Conservation (phyloP, 345 rosid genomes). For the Cochlearia excelsa region DNA sequence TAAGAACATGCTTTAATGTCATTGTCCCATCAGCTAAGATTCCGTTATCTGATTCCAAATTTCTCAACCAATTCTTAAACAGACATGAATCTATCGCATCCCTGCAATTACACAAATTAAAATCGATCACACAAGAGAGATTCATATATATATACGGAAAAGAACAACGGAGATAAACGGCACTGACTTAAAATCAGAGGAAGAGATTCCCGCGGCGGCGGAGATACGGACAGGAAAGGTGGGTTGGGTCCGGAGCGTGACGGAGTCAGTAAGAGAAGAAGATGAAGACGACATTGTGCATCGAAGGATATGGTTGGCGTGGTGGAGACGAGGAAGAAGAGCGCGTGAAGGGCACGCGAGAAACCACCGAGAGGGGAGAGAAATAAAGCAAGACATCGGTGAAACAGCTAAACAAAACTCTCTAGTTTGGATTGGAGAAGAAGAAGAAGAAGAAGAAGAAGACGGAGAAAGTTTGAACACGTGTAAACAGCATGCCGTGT, state of each 20-base stretch:
- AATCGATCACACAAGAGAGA: background rate
- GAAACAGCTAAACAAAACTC: too few species aligned
- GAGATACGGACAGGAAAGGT: conserved; percentile 52
- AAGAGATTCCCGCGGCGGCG: conserved; percentile 64
- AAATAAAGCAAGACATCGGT: conserved; percentile 16
- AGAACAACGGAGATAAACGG: background rate
- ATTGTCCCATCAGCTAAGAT: conserved; percentile 58
- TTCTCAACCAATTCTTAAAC: conserved; percentile 78
- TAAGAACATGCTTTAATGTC: conserved; percentile 58
- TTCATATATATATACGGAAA: background rate
- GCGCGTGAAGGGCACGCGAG: conserved; percentile 33
- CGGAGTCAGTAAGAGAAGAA: conserved; percentile 41
- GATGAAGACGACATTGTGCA: conserved; percentile 49
- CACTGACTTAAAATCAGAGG: conserved; percentile 61
- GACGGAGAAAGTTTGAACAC: too few species aligned
- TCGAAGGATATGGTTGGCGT: conserved; percentile 4
- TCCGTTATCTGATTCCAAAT: conserved; percentile 70
- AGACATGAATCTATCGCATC: conserved; percentile 66
- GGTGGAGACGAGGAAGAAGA: conserved; percentile 25
- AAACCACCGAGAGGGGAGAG: conserved; percentile 19
- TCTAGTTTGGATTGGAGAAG: too few species aligned
- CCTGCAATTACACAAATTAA: conserved; percentile 32
- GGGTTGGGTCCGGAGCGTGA: conserved; percentile 54
- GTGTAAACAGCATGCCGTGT: too few species aligned
- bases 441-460: too few species aligned